phyloP scores from a whole-genome alignment of 148 eudicot genomes.

The Persicaria maculosa region DNA sequence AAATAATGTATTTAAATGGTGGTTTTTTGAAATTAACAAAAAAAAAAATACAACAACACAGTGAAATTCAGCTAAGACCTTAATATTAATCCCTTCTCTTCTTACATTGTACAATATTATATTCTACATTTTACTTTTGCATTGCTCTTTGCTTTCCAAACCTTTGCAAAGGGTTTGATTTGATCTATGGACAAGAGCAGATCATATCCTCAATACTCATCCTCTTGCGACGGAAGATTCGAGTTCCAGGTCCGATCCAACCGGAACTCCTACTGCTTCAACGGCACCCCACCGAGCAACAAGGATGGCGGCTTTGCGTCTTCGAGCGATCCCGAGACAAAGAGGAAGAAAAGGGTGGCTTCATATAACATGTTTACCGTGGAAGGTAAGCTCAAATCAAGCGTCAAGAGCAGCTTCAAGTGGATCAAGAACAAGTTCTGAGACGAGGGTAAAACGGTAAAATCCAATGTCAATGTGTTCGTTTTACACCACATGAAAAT shows the following conservation, averaged over 20 bases:
- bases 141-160: background rate
- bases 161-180: background rate
- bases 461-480: too few relatives aligned
- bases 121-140: too few relatives aligned
- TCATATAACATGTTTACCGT: constrained; percentile 57
- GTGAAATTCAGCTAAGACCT: background rate
- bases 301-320: constrained; percentile 14
- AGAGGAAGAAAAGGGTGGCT: constrained; percentile 71
- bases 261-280: constrained; percentile 37
- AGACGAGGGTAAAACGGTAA: too few relatives aligned
- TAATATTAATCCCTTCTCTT: background rate
- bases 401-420: constrained; percentile 53
- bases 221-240: constrained; percentile 26
- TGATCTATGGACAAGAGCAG: constrained; percentile 50
- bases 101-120: background rate
- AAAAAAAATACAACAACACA: too few relatives aligned
- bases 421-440: constrained; percentile 61
- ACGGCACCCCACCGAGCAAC: constrained; percentile 31
- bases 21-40: background rate
- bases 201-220: constrained; percentile 43
- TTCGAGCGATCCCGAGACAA: constrained; percentile 36
- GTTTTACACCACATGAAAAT: too few relatives aligned
- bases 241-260: constrained; percentile 23
- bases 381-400: constrained; percentile 56
- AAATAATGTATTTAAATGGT: too few relatives aligned